Evolutionary conservation across 1,139 yeast genomes (phyloP).

Genomic region (Lodderomyces jiufengensis): DNA sequence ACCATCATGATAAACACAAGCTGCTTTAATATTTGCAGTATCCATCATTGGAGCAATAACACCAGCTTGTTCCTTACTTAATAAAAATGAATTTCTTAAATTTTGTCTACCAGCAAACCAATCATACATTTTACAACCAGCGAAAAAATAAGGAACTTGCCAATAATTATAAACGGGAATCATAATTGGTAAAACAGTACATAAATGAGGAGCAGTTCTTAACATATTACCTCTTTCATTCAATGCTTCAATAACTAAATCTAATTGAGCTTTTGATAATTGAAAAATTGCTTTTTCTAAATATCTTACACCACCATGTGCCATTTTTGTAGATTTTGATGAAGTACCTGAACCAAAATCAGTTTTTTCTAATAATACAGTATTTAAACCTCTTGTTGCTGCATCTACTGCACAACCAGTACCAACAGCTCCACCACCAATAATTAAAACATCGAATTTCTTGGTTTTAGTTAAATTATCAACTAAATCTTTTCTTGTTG

Average conservation of each 20-base stretch:
- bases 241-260: conserved; percentile 89
- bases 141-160: conserved; percentile 94
- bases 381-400: conserved; percentile 83
- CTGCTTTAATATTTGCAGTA: conserved; percentile 76
- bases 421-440: conserved; percentile 98
- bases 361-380: conserved; percentile 78
- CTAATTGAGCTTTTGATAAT: conserved; percentile 85
- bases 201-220: conserved; percentile 90
- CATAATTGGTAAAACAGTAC: conserved; percentile 85
- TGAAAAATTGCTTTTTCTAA: conserved; percentile 93
- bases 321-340: conserved; percentile 94
- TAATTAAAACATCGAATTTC: conserved; percentile 73
- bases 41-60: conserved; percentile 89
- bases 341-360: conserved; percentile 94
- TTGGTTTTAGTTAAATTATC: conserved; percentile 32
- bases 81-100: conserved; percentile 72
- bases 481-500: conserved; percentile 33
- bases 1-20: conserved; percentile 93
- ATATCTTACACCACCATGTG: conserved; percentile 96
- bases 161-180: conserved; percentile 94
- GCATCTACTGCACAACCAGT: conserved; percentile 94
- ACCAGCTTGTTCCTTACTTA: conserved; percentile 64
- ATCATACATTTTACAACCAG: conserved; percentile 90
- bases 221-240: conserved; percentile 88
- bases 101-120: conserved; percentile 89